These are phyloP conservation scores for Populus hybrid DNA, from an alignment of 441 rosid species.

Conservation along the genomic window DNA sequence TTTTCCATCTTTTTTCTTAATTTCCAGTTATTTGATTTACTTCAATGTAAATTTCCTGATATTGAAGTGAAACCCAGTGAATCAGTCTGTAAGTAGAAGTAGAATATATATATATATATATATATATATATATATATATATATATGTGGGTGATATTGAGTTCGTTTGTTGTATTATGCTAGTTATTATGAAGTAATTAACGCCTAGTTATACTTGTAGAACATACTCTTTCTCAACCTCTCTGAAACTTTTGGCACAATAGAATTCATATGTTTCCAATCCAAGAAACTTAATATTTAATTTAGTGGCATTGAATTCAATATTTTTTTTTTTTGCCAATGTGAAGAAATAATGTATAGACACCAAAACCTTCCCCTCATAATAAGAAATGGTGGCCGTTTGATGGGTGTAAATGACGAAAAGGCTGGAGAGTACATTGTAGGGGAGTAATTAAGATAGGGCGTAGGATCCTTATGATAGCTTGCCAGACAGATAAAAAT, in stretches of 20 bases:
- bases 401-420: not conserved
- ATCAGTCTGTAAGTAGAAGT: slow-evolving; percentile 18
- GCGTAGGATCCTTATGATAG: not conserved
- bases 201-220: too few species aligned
- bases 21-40: slow-evolving; percentile 13
- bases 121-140: too few species aligned
- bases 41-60: slow-evolving; percentile 14
- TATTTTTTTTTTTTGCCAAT: slow-evolving; percentile 9
- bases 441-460: not conserved
- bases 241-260: too few species aligned
- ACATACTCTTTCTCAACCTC: too few species aligned
- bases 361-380: too few species aligned
- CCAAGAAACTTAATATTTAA: too few species aligned
- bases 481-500: not conserved
- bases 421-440: not conserved
- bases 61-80: slow-evolving; percentile 19
- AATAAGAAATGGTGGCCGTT: not conserved
- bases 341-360: too few species aligned
- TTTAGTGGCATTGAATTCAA: slow-evolving; percentile 4
- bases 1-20: not conserved
- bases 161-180: too few species aligned
- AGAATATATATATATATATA: slow-evolving; percentile 13
- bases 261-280: too few species aligned
- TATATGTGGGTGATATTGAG: not conserved
- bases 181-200: too few species aligned